phyloP scores from a whole-genome alignment of 306 rosid species.

The Vigna unguiculata region DNA sequence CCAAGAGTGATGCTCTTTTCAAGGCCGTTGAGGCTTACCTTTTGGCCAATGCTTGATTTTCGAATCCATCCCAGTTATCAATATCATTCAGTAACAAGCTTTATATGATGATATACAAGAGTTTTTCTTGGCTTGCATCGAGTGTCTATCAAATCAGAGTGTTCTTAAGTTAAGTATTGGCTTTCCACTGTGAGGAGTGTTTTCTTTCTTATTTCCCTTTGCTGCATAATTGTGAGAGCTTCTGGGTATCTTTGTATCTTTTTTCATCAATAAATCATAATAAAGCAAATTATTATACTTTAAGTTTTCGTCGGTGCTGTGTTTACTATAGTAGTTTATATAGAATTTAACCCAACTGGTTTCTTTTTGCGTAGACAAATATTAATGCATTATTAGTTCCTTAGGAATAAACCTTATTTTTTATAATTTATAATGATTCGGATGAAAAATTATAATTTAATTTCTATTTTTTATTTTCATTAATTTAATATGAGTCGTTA shows the following conservation, averaged over 20 bases:
- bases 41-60: slow-evolving; percentile 49
- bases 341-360: too few species aligned
- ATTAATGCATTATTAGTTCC: too few species aligned
- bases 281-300: background rate
- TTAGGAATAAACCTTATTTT: too few species aligned
- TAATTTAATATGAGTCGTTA: too few species aligned
- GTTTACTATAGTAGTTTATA: background rate
- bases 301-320: background rate
- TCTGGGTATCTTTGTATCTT: background rate
- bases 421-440: too few species aligned
- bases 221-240: background rate
- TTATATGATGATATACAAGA: background rate
- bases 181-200: background rate
- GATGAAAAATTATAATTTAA: too few species aligned
- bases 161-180: background rate
- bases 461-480: too few species aligned
- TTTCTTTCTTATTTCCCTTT: background rate
- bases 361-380: too few species aligned
- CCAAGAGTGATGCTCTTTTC: slow-evolving; percentile 50
- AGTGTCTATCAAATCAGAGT: background rate
- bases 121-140: background rate
- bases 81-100: background rate
- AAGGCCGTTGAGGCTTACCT: slow-evolving; percentile 55
- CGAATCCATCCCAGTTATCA: slow-evolving; percentile 2
- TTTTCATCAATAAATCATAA: slow-evolving; percentile 5